Evolutionary conservation across 441 rosid genomes (phyloP), one percentile per base, ranked within the genome.

Genomic region (Populus tomentosa): DNA sequence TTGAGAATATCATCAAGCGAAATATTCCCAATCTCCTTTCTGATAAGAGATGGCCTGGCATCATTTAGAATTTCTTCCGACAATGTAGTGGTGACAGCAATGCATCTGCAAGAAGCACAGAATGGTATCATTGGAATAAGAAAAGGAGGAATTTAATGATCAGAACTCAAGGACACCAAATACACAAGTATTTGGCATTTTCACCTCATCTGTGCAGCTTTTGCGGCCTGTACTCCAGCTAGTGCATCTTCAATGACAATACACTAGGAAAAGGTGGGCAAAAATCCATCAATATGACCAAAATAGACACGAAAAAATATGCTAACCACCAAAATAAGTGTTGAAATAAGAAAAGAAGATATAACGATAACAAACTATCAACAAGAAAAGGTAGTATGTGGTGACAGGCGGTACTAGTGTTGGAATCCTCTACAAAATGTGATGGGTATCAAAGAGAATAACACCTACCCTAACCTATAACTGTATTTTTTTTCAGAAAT

Each of bases 221-320:
- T 85, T 53, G 99, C 99, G 75, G 99, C 98, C 86, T 90, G 97
- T 76, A 96, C 92, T 83, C 99, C 99, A 72, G 97, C 97, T 78
- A 92, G 85, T 46, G 99, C 99, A 83, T 96, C 99, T 86, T 96
- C 98, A 84, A 94, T 90, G 75, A 94, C 97, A 84, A 96, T 69
- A 73, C 99, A 94, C 98, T 96, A 84, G 67, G 78, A 75, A 63
- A 78, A 36, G 38, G 71, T 61, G 71, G 62, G 16, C 38, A 78
- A 50, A 77, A 23, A 23, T 73, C 33, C 69, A 32, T 23, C 33
- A 66, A 35, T 18, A 23, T 26, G 28, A 69, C 10, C 24, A 75
- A 30, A n/a, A 32, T 66, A 10, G 28, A 11, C 59, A 20, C 0
- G 42, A 42, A 30, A 69, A 40, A 69, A 14, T 18, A 6, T 16